phyloP scores from a whole-genome alignment of 495 filamentous ascomycete genomes.

The Aspergillus homomorphus region DNA sequence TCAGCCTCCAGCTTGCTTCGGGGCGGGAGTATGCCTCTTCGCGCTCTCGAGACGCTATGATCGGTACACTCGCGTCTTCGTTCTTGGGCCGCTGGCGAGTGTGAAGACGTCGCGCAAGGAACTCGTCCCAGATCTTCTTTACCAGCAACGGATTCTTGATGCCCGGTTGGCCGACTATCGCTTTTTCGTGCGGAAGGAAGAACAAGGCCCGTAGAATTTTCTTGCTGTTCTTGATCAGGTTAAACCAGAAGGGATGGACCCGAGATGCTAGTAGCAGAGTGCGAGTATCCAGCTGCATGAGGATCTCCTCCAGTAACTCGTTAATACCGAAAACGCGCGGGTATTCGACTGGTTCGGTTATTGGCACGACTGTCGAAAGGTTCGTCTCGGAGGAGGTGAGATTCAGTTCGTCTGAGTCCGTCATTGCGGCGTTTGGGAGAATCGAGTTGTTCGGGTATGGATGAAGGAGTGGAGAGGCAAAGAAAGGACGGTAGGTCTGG shows the following conservation, averaged over 20 bases:
- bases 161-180: background rate
- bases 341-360: too few relatives aligned
- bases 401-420: too few relatives aligned
- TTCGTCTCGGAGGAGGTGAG: too few relatives aligned
- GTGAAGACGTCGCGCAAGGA: background rate
- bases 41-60: background rate
- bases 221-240: background rate
- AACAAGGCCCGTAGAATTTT: background rate
- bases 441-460: too few relatives aligned
- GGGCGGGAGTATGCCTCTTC: constrained; percentile 1
- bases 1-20: background rate
- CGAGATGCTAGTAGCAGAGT: background rate
- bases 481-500: too few relatives aligned
- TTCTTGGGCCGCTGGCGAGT: background rate
- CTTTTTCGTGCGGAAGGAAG: background rate
- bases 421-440: too few relatives aligned
- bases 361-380: too few relatives aligned
- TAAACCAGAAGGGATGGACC: background rate
- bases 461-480: too few relatives aligned
- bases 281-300: background rate
- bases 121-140: background rate
- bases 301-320: background rate
- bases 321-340: too few relatives aligned
- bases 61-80: background rate
- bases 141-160: background rate